Evolutionary conservation across 768 basidiomycete species (phyloP), one percentile per base, ranked within the genome.

Genomic region (Pholiota molesta): DNA sequence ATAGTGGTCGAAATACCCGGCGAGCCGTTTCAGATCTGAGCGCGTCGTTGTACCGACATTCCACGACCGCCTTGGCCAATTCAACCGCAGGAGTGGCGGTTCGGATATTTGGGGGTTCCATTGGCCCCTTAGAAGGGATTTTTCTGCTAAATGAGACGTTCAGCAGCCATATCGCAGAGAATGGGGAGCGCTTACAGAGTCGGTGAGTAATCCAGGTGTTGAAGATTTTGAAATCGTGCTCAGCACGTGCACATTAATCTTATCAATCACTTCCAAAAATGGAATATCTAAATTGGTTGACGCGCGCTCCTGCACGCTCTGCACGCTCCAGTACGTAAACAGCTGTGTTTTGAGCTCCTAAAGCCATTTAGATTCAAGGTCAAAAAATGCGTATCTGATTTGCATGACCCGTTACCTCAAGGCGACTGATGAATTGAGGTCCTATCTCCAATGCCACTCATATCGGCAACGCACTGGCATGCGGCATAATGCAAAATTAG

Each of bases 11-110:
- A 62, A 85, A 79, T 56, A 86, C 19, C 42, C 74, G 71, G 65
- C 69, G 75, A 33, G 83, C 82, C 60, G 73, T 70, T 51, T 77
- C 67, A 42, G 83, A 83, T 49, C 78, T 82, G 59, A 88, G 75
- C 3, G 76, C 85, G 23, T 78, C 73, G 52, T 78, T 79, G 75
- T 91, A 88, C 52, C 81, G 78, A 64, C 89, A 88, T 58, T 85
- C 78, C 40, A 88, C 75, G 62, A 85, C 86, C 23, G 81, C 75
- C 72, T 84, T 82, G 35, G 84, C 86, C 40, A 87, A 77, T 57
- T 76, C 73, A 11, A 71, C 57, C 2, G 68, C 59, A 8, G 75
- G 61, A 14, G 64, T 59, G 2, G 65, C 9, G 68, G 52, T 29
- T 72, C 69, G 5, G 75, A 45, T 14, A 66, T 63, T 23, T 66